Conservation (phyloP, 2,329 filamentous ascomycete genomes). For the Calonectria fujianensis region DNA sequence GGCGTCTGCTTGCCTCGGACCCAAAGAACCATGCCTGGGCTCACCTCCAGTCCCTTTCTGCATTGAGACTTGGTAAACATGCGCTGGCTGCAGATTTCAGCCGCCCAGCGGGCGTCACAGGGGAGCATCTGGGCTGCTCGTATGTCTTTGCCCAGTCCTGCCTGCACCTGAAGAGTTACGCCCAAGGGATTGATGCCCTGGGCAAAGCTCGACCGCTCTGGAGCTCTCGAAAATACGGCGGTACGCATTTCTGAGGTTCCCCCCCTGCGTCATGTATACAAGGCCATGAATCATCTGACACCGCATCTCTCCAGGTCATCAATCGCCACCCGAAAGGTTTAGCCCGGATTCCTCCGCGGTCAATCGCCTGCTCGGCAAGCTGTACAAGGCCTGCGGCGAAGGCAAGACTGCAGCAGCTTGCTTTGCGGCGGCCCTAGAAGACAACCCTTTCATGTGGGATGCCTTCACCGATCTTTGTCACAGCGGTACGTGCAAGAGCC, state of each 20-base stretch:
- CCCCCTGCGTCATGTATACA: conserved; percentile 26
- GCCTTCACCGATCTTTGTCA: conserved; percentile 49
- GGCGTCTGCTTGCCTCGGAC: conserved; percentile 38
- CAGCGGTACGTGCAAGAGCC: conserved; percentile 32
- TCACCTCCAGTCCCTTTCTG: conserved; percentile 46
- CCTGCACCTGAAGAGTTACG: conserved; percentile 39
- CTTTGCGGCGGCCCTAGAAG: conserved; percentile 44
- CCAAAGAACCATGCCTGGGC: conserved; percentile 43
- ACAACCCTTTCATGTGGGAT: conserved; percentile 51
- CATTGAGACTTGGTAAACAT: conserved; percentile 42
- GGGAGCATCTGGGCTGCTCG: conserved; percentile 45
- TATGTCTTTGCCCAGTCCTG: conserved; percentile 46
- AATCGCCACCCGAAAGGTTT: conserved; percentile 36
- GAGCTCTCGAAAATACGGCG: conserved; percentile 25
- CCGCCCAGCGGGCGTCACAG: conserved; percentile 28
- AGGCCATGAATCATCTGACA: conserved; percentile 24
- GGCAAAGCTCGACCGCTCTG: conserved; percentile 39
- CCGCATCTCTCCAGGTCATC: conserved; percentile 20
- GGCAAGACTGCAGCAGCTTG: conserved; percentile 36
- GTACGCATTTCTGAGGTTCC: conserved; percentile 18
- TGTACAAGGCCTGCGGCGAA: conserved; percentile 46
- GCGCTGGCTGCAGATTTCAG: conserved; percentile 36
- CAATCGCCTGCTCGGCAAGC: conserved; percentile 43
- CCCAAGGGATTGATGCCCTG: conserved; percentile 44
- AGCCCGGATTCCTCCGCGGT: conserved; percentile 43